Evolutionary conservation across 2,329 filamentous ascomycete genomes (phyloP).

Genomic region (Sporothrix brasiliensis): DNA sequence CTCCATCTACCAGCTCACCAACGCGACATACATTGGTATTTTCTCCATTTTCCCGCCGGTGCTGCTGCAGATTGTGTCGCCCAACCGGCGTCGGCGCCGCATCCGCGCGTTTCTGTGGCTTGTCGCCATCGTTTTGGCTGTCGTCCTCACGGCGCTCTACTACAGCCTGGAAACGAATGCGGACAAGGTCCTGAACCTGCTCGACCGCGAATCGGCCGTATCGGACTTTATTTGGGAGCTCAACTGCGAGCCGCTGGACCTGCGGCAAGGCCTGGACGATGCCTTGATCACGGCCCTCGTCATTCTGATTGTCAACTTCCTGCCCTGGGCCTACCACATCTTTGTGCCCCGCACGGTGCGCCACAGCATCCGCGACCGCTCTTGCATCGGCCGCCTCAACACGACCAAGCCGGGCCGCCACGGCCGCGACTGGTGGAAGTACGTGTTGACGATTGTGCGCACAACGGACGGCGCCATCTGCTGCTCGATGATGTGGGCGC

Average conservation of each 20-base stretch:
- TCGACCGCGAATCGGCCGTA: constrained; percentile 24
- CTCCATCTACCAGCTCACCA: constrained; percentile 37
- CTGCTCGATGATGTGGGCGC: constrained; percentile 40
- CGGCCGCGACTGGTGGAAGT: constrained; percentile 28
- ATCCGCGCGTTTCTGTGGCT: constrained; percentile 38
- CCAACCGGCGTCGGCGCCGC: constrained; percentile 33
- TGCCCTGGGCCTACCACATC: constrained; percentile 24
- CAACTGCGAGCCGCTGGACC: constrained; percentile 11
- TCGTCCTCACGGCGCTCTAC: constrained; percentile 36
- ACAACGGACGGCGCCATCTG: constrained; percentile 35
- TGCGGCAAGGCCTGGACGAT: constrained; percentile 15
- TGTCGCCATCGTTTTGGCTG: constrained; percentile 33
- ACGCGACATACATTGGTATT: constrained; percentile 36
- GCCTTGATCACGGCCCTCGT: constrained; percentile 11
- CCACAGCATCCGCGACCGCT: background rate
- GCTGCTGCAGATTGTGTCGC: constrained; percentile 34
- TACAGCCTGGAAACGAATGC: constrained; percentile 22
- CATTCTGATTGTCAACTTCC: constrained; percentile 30
- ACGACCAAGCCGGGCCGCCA: background rate
- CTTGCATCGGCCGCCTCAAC: background rate
- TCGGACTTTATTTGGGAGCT: constrained; percentile 27
- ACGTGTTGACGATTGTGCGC: constrained; percentile 20
- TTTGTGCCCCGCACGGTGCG: constrained; percentile 6
- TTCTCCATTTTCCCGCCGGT: constrained; percentile 37
- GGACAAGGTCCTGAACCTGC: background rate